phyloP scores from a whole-genome alignment of 2,329 filamentous ascomycete genomes.

The Coleophoma crateriformis region DNA sequence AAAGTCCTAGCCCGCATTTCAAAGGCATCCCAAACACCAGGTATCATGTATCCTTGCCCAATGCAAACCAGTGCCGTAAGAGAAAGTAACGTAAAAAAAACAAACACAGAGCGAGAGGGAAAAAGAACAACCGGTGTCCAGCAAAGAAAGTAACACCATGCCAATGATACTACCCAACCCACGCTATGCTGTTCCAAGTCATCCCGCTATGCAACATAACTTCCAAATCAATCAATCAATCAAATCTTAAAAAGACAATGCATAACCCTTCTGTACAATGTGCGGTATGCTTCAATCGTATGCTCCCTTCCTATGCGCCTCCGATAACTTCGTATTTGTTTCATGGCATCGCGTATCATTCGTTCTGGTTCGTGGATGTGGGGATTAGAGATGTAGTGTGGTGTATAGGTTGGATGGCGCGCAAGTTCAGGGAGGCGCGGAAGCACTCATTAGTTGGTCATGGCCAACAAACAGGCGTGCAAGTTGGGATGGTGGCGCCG shows the following conservation, averaged over 20 bases:
- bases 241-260: neutral
- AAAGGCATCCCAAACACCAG: slow-evolving; percentile 17
- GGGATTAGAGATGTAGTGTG: slow-evolving; percentile 5
- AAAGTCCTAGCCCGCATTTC: slow-evolving; percentile 3
- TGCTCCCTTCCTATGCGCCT: slow-evolving; percentile 21
- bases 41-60: slow-evolving; percentile 23
- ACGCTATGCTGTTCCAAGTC: slow-evolving; percentile 19
- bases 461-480: slow-evolving; percentile 25
- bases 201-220: slow-evolving; percentile 22
- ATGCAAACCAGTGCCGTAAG: slow-evolving; percentile 12
- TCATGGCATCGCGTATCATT: slow-evolving; percentile 20
- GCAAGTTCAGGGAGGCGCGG: slow-evolving; percentile 19
- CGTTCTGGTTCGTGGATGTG: neutral
- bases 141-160: slow-evolving; percentile 12
- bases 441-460: slow-evolving; percentile 18
- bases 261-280: slow-evolving; percentile 9
- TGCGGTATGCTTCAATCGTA: neutral
- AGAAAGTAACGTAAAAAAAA: slow-evolving; percentile 5
- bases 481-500: slow-evolving; percentile 23
- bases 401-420: neutral
- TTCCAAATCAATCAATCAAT: slow-evolving; percentile 9
- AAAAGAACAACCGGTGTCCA: neutral
- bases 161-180: slow-evolving; percentile 15
- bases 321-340: slow-evolving; percentile 23
- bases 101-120: slow-evolving; percentile 3